These are phyloP conservation scores for Rhodomyrtus psidioides DNA, from an alignment of 441 rosid genomes.

Conservation along the genomic window DNA sequence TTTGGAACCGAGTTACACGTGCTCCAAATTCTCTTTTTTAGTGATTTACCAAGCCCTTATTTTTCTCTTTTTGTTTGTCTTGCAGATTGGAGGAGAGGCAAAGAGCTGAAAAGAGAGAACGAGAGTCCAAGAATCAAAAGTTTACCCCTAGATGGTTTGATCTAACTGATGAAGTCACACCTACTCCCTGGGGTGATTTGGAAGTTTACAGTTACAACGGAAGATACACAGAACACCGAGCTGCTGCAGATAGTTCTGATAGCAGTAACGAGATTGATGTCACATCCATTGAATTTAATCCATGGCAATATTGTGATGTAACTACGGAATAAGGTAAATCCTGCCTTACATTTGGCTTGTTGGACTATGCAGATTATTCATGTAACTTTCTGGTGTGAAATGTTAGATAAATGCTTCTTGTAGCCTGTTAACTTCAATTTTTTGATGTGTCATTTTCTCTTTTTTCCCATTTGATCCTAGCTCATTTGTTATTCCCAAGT, in stretches of 20 bases:
- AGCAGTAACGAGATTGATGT: slow-evolving; percentile 28
- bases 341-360: neutral
- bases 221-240: slow-evolving; percentile 60
- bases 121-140: slow-evolving; percentile 63
- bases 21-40: neutral
- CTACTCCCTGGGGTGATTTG: slow-evolving; percentile 98
- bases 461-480: neutral
- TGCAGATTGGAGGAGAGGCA: slow-evolving; percentile 94
- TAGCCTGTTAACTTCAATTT: neutral
- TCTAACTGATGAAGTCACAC: slow-evolving; percentile 53
- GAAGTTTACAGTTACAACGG: slow-evolving; percentile 86
- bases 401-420: slow-evolving; percentile 1
- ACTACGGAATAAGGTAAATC: slow-evolving; percentile 30
- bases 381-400: slow-evolving; percentile 9
- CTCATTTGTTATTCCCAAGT: neutral
- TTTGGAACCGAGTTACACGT: neutral
- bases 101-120: slow-evolving; percentile 78
- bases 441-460: neutral
- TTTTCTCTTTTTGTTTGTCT: neutral
- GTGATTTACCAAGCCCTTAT: neutral
- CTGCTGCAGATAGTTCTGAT: slow-evolving; percentile 39
- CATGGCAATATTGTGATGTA: slow-evolving; percentile 51
- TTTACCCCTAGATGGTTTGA: slow-evolving; percentile 87
- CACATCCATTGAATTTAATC: slow-evolving; percentile 45
- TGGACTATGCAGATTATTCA: slow-evolving; percentile 1